Base-by-base conservation (phyloP, 257 asterid species). In the Solanum paucissectum region DNA sequence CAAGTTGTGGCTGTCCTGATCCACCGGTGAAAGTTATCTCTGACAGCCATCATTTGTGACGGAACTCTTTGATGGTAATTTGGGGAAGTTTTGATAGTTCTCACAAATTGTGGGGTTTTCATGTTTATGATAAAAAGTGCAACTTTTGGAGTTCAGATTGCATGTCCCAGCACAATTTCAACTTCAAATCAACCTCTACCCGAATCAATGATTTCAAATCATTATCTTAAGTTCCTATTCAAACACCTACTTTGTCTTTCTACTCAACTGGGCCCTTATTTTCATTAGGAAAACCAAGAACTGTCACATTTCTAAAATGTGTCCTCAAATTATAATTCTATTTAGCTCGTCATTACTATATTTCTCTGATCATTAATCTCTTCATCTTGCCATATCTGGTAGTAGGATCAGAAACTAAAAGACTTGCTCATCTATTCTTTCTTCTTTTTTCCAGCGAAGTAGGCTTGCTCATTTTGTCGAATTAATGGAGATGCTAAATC, bases 401-500 rank as follows among this genome's bases (percentile, higher is more conserved):
- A 2, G 68, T 34, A 27, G 38, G 68, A 81, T 81, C 85, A 46
- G 85, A 81, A 81, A 81, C 69, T 32, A 46, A 79, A 40, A 27
- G 77, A 14, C 36, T 10, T 68, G 42, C 20, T 85, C 20, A 37
- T 85, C 18, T 85, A 7, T 66, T 85, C 49, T 74, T 25, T 64
- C 72, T 71, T 90, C 87, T 81, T 75, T 33, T 86, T 87, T 89
- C 46, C 96, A 97, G 99, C 92, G 98, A 81, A 91, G 95, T 85
- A 94, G 90, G 93, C 94, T 97, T 72, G 98, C 98, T 42, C 95
- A 97, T 90, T 94, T 97, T 90, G 86, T 97, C 40, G 98, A 95
- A 89, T 91, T 95, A 85, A 94, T 95, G 98, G 99, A 95, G 93
- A 95, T 97, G 98, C 87, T 95, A 83, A 95, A 93, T 89, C 96